Base-by-base conservation (phyloP, 1,139 yeast genomes). In the Saccharomycopsis hybrid region DNA sequence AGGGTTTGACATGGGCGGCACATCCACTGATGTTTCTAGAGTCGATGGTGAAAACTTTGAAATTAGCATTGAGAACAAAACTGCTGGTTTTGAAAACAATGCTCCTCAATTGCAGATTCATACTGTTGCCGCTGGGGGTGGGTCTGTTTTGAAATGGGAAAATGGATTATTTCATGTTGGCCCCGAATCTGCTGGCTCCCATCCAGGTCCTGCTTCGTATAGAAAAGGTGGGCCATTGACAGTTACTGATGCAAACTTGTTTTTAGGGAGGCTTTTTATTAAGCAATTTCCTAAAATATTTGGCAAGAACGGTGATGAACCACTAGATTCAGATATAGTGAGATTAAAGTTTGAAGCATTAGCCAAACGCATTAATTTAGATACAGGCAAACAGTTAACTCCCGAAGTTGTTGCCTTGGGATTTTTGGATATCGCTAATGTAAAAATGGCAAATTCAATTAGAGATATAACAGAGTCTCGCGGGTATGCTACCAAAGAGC, bases 1-100 rank as follows among this genome's bases (percentile, higher is more conserved):
- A 55, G 81, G 82, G 1, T 77, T 77, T 55, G 82, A 77, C 61
- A 76, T 77, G 80, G 82, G 82, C 50, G 82, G 82, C 43, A 77
- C 82, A 1, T 75, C 80, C 2, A 76, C 82, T 1, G 82, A 77
- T 64, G 79, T 76, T 27, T 74, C 80, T 2, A 63, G 78, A 54
- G 73, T 60, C 52, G 70, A 69, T 44, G 64, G 46, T 62, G 39
- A 36, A 5, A 66, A 69, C 43, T 65, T 71, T 29, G 81, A 77
- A 47, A 78, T 74, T 58, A 74, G 74, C 18, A 77, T 76, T 57
- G 82, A 77, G 58, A 74, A 78, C 2, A 67, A 73, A 1, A 75
- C 78, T 30, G 80, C 80, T 1, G 82, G 80, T 35, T 71, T 77
- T 40, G 72, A 74, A 2, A 72, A 73, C 43, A 80, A 76, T 51